Conservation (phyloP, 345 rosid species). For the Hibiscus syriacus region DNA sequence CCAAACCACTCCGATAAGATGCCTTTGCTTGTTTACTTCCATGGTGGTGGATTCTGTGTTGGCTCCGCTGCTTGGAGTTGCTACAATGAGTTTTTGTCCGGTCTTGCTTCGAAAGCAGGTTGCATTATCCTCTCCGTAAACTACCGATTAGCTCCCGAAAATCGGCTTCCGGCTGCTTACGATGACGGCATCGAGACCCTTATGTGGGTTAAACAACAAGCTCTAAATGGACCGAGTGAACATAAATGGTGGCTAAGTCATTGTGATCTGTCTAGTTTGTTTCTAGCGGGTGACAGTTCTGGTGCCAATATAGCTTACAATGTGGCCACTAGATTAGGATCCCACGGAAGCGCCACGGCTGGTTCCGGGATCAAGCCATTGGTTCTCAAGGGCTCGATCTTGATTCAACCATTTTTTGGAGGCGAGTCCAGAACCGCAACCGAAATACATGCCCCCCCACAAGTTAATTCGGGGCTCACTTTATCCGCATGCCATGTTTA, state of each 20-base stretch:
- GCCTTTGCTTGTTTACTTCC: constrained; percentile 60
- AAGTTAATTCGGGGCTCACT: constrained; percentile 45
- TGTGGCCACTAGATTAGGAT: constrained; percentile 30
- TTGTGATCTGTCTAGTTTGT: constrained; percentile 40
- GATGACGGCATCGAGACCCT: constrained; percentile 55
- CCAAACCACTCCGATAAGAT: constrained; percentile 38
- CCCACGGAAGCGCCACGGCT: neutral
- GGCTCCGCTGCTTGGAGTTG: constrained; percentile 68
- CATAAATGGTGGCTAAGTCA: constrained; percentile 40
- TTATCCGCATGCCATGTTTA: constrained; percentile 58
- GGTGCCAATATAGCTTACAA: constrained; percentile 63
- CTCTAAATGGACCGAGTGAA: constrained; percentile 20
- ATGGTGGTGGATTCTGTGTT: constrained; percentile 68
- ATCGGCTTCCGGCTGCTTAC: constrained; percentile 55
- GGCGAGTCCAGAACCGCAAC: constrained; percentile 47
- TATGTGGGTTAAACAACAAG: constrained; percentile 48
- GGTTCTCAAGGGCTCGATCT: constrained; percentile 39
- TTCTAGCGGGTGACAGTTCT: constrained; percentile 67
- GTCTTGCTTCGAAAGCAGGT: constrained; percentile 34
- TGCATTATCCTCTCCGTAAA: constrained; percentile 45
- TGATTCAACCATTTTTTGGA: constrained; percentile 73
- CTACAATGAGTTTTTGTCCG: constrained; percentile 51
- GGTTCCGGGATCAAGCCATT: constrained; percentile 12
- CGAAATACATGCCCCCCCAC: constrained; percentile 37
- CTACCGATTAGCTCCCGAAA: constrained; percentile 59